These are phyloP conservation scores for Tetraselmis striata DNA, from an alignment of 139 green algal species.

Conservation along the genomic window DNA sequence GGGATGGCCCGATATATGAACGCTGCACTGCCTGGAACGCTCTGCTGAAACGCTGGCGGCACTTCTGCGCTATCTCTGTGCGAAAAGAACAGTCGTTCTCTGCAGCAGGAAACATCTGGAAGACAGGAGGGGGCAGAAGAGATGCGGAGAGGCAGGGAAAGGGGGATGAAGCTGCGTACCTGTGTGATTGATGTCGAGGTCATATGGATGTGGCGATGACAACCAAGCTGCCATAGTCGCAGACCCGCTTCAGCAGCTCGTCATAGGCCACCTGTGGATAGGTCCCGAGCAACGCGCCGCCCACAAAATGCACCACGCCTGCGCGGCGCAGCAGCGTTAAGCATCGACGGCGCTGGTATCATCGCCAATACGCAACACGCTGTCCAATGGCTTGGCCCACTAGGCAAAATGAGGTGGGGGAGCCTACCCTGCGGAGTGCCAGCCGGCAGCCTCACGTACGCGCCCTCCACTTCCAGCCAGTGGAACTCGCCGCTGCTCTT, in stretches of 20 bases:
- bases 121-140: too few species aligned
- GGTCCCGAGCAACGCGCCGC: conserved; percentile 16
- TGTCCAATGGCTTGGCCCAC: too few species aligned
- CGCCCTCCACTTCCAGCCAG: conserved; percentile 1
- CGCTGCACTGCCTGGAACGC: background rate
- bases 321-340: too few species aligned
- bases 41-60: background rate
- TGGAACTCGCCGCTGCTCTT: conserved; percentile 1
- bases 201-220: conserved; percentile 25
- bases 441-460: background rate
- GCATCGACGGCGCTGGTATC: too few species aligned
- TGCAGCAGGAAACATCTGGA: too few species aligned
- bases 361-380: too few species aligned
- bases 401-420: too few species aligned
- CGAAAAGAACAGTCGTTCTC: too few species aligned
- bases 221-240: conserved; percentile 10
- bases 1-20: background rate
- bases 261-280: conserved; percentile 21
- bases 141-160: too few species aligned
- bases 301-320: conserved; percentile 20
- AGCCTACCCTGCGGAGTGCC: conserved; percentile 1
- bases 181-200: conserved; percentile 15
- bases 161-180: background rate
- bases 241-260: conserved; percentile 3
- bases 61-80: conserved; percentile 7